Evolutionary conservation across 768 basidiomycete species (phyloP), one percentile per base, ranked within the genome.

Genomic region (Hortiboletus flavorubellus): DNA sequence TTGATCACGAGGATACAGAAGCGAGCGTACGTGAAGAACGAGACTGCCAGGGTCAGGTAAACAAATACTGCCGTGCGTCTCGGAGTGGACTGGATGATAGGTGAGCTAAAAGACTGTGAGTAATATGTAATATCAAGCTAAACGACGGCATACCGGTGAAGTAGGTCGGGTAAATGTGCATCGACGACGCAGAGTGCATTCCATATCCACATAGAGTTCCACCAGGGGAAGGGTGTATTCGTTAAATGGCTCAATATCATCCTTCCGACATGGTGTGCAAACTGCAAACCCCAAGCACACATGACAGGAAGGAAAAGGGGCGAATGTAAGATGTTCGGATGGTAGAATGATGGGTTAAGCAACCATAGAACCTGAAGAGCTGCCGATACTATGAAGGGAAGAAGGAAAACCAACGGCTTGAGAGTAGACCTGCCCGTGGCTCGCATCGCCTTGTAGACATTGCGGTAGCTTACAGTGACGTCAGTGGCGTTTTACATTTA

Each of bases 191-290:
- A 89, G 14, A 91, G 65, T 3, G 84, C 68, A 58, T 83, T 90
- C 84, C 88, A 91, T 8, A 92, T 69, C 86, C 94, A 95, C 69
- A 95, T 82, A 64, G 80, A 82, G 67, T 95, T 90, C 83, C 89
- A 94, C 66, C 80, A 76, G 0, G 97, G 97, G 76, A 98, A 96
- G 5, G 83, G 75, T 42, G 80, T 76, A 59, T 83, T 84, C 49
- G 95, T 94, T 30, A 97, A 85, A 70, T 98, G 97, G 1, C 94
- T 91, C 44, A 97, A 75, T 64, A 98, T 98, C 79, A 98, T 89
- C 60, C 87, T 77, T 11, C 93, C 92, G 37, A 97, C 95, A 68
- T 94, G 87, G 59, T 91, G 90, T 30, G 89, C 87, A 60, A 92
- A 91, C 70, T 91, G 89, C 49, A 91, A 70, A n/a, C 94, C 96